Evolutionary conservation across 805 yeast genomes (phyloP).

Genomic region (Metschnikowia similis): DNA sequence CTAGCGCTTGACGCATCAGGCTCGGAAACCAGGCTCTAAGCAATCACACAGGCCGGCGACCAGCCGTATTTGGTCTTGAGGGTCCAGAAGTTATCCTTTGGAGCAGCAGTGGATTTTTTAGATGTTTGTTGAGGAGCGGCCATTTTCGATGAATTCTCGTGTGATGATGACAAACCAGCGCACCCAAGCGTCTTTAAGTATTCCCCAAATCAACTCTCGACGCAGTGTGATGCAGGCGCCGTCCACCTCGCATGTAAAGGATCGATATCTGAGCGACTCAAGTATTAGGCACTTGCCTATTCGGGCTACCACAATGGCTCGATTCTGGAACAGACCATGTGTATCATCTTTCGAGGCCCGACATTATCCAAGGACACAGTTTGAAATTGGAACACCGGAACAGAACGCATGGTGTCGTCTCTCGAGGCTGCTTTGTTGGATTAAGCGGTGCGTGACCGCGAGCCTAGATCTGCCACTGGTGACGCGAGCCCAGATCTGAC

Average conservation of each 20-base stretch:
- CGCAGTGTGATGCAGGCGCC: background rate
- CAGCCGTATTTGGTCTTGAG: constrained; percentile 8
- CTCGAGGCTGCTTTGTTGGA: no score
- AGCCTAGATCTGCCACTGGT: no score
- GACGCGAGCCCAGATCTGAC: no score
- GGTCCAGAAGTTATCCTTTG: constrained; percentile 11
- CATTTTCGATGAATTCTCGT: constrained; percentile 4
- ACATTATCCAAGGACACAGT: no score
- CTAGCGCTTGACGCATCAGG: no score
- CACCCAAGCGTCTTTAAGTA: background rate
- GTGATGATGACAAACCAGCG: background rate
- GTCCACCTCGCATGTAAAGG: background rate
- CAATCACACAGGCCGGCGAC: constrained; percentile 12
- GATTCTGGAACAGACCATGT: background rate
- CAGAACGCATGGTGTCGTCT: no score
- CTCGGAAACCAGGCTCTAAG: background rate
- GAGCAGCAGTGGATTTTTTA: constrained; percentile 5
- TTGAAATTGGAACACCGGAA: no score
- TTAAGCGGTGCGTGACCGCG: no score
- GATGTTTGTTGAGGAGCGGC: constrained; percentile 9
- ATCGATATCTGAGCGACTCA: background rate
- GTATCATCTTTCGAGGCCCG: background rate
- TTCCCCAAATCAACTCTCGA: background rate
- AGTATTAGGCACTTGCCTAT: background rate
- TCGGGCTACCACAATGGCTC: background rate